Conservation (phyloP, 108 stramenopile genomes). For the Parietichytrium sp. region DNA sequence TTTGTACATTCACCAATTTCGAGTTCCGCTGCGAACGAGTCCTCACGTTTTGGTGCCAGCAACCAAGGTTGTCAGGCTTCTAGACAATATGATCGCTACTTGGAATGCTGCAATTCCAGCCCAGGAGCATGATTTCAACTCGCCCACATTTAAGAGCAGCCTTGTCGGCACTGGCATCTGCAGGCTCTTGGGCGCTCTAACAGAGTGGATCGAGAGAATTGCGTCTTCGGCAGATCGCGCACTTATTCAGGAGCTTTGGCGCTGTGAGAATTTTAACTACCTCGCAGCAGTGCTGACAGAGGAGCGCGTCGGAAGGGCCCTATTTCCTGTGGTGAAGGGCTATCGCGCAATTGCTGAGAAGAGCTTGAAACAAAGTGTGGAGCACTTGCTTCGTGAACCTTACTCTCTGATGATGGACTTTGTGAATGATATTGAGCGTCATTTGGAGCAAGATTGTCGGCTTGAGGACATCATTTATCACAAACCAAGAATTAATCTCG, state of each 20-base stretch:
- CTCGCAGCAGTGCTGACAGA: not conserved
- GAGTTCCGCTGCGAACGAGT: not conserved
- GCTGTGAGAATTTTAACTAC: constrained; percentile 12
- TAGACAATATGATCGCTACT: not conserved
- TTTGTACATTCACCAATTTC: not conserved
- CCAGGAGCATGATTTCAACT: too few relatives aligned
- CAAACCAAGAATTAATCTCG: not conserved
- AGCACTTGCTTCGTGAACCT: not conserved
- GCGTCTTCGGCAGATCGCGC: too few relatives aligned
- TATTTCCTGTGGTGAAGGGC: not conserved
- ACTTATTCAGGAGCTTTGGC: not conserved
- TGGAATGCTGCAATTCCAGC: too few relatives aligned
- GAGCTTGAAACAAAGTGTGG: not conserved
- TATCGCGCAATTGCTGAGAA: not conserved
- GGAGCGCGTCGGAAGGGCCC: not conserved
- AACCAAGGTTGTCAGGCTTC: not conserved
- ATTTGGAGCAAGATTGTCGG: not conserved
- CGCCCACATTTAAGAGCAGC: too few relatives aligned
- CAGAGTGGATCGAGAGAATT: too few relatives aligned
- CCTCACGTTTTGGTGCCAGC: not conserved
- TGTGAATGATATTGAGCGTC: not conserved
- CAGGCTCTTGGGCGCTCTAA: too few relatives aligned
- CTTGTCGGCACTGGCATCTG: too few relatives aligned
- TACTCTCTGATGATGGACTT: not conserved
- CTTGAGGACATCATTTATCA: not conserved